Evolutionary conservation across 2,329 filamentous ascomycete genomes (phyloP), one percentile per base, ranked within the genome.

Genomic region (Xylariaceae sp.): DNA sequence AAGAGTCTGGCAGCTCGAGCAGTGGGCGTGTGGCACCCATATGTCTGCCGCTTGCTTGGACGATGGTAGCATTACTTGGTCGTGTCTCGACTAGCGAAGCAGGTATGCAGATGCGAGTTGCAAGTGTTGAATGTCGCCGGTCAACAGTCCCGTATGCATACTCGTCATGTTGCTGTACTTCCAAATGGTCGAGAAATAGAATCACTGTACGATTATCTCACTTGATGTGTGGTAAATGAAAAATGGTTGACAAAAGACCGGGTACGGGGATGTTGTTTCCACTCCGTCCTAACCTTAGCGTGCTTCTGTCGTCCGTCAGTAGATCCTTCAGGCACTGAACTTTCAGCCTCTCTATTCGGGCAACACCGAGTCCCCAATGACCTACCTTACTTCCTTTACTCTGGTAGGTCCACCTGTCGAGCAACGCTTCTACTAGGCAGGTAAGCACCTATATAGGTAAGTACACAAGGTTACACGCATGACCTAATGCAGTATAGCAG

Each of bases 261-360:
- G n/a, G 24, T 23, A 9, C 7, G 21, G 21, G 21, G 11, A 24
- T 24, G 7, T 24, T 11, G 21, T n/a, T n/a, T n/a, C n/a, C n/a
- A n/a, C n/a, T n/a, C n/a, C n/a, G n/a, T n/a, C n/a, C n/a, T n/a
- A n/a, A n/a, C n/a, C n/a, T n/a, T n/a, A n/a, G n/a, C n/a, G n/a
- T n/a, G n/a, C n/a, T n/a, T n/a, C 21, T 11, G 21, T 7, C 7
- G 21, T 6, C 21, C 21, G 21, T 24, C 21, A 6, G 21, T 24
- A 24, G 7, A 24, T 24, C 11, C 21, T 24, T 6, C 21, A 24
- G 9, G 26, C n/a, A 13, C 13, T 13, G 11, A 40, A 27, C 26
- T 36, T 33, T 34, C 30, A 42, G 43, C 39, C 32, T 45, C 31
- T 36, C 32, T 28, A 32, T 39, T 38, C 39, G 39, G 43, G 34